Percentiles rank a stretch among this genome's conserved stretches.
These are phyloP conservation scores for Microsporum ferrugineum DNA, from an alignment of 2,329 filamentous ascomycete genomes.

Conservation along the genomic window DNA sequence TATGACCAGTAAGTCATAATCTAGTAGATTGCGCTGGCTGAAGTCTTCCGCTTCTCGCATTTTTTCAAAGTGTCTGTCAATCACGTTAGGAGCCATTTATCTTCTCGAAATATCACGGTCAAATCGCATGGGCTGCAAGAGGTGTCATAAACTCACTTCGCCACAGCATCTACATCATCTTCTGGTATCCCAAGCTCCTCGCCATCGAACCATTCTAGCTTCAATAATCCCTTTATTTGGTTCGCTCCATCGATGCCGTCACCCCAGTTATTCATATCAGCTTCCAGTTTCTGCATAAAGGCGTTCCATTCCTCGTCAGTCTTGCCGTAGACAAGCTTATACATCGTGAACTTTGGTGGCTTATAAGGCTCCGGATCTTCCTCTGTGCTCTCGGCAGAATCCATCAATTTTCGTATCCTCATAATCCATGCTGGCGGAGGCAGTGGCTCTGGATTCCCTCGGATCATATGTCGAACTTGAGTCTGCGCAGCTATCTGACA, in stretches of 20 bases:
- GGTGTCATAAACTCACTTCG: constrained; percentile 2
- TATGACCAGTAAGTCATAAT: not conserved
- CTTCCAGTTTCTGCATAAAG: constrained; percentile 17
- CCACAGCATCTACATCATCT: constrained; percentile 12
- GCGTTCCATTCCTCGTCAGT: constrained; percentile 17
- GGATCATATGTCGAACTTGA: not conserved
- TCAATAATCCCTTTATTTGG: constrained; percentile 16
- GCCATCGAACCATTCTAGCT: constrained; percentile 21
- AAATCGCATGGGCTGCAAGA: not conserved
- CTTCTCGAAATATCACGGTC: too few species aligned
- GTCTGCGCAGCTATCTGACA: constrained; percentile 7
- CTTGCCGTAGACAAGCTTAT: constrained; percentile 18
- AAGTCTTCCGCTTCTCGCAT: not conserved
- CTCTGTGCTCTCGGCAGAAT: not conserved
- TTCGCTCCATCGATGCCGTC: constrained; percentile 15
- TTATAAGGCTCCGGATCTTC: not conserved
- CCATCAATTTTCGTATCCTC: not conserved
- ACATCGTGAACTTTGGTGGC: constrained; percentile 15
- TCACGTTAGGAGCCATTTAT: not conserved
- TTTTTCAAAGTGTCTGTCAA: constrained; percentile 9
- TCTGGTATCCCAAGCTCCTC: constrained; percentile 15
- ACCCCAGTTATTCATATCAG: constrained; percentile 19
- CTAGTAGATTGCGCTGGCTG: not conserved
- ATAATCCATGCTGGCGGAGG: constrained; percentile 2
- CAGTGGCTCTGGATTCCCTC: constrained; percentile 3